These are phyloP conservation scores for Mycena citricolor DNA, from an alignment of 1,284 basidiomycete species.

Conservation along the genomic window DNA sequence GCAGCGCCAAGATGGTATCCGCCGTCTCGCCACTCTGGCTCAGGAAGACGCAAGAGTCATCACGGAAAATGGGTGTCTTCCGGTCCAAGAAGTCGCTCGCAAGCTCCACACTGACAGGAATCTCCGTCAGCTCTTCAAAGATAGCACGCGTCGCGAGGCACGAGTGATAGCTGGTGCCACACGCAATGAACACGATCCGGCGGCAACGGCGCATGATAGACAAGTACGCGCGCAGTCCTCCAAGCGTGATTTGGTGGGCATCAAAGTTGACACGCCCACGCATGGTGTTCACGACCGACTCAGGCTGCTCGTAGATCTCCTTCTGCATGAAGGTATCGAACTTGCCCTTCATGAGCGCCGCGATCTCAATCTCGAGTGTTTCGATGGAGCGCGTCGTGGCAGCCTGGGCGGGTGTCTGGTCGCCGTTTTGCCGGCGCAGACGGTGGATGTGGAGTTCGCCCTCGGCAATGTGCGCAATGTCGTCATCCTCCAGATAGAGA, in stretches of 20 bases:
- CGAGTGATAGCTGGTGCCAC: conserved; percentile 98
- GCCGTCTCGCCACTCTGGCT: conserved; percentile 99
- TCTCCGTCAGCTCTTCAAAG: conserved; percentile 99
- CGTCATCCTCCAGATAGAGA: conserved; percentile 98
- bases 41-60: conserved; percentile 96
- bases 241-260: conserved; percentile 86
- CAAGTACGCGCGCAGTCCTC: conserved; percentile 93
- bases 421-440: conserved; percentile 82
- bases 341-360: conserved; percentile 99
- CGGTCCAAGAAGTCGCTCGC: conserved; percentile 99
- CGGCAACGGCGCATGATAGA: conserved; percentile 94
- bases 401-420: conserved; percentile 52
- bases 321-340: conserved; percentile 99
- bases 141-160: conserved; percentile 97
- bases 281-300: conserved; percentile 99
- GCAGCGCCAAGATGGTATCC: conserved; percentile 94
- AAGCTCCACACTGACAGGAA: conserved; percentile 96
- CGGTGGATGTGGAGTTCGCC: conserved; percentile 99
- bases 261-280: conserved; percentile 99
- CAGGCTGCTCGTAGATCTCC: conserved; percentile 99
- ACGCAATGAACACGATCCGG: conserved; percentile 95
- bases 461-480: conserved; percentile 96
- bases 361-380: conserved; percentile 97
- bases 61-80: conserved; percentile 99
- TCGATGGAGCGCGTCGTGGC: conserved; percentile 94